These are phyloP conservation scores for Penicillium robsamsonii DNA, from an alignment of 495 filamentous ascomycete genomes.

Conservation along the genomic window DNA sequence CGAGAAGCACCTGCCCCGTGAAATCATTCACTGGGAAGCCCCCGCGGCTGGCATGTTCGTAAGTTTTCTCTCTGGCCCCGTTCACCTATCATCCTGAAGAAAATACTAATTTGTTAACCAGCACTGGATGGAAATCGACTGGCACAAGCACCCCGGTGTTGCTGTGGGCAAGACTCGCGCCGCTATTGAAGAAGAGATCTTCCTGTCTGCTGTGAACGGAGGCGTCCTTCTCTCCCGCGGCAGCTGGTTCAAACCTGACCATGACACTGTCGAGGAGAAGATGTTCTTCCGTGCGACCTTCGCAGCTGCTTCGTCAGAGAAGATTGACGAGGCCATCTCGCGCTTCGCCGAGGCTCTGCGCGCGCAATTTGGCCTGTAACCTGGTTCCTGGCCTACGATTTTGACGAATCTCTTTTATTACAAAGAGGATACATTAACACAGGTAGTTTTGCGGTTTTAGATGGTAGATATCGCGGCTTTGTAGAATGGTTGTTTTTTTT, in stretches of 20 bases:
- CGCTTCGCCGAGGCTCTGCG: constrained; percentile 71
- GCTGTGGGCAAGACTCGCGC: constrained; percentile 55
- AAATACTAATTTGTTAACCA: constrained; percentile 29
- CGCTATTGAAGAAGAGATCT: constrained; percentile 83
- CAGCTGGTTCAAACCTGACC: constrained; percentile 81
- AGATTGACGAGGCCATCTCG: constrained; percentile 75
- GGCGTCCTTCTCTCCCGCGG: constrained; percentile 77
- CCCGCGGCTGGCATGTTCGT: constrained; percentile 98
- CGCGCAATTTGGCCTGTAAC: constrained; percentile 55
- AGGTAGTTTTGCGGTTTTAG: not conserved
- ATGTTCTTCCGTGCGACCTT: constrained; percentile 87
- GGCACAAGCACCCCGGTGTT: constrained; percentile 64
- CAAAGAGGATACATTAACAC: not conserved
- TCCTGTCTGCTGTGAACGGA: constrained; percentile 64
- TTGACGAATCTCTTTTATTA: constrained; percentile 4
- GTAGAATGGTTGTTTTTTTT: not conserved
- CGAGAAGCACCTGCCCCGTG: constrained; percentile 71
- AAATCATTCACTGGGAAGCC: constrained; percentile 77
- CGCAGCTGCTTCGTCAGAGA: constrained; percentile 70
- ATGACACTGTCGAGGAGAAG: constrained; percentile 43
- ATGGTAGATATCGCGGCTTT: constrained; percentile 3
- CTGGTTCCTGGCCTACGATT: not conserved
- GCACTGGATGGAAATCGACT: constrained; percentile 84
- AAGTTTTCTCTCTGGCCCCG: constrained; percentile 35
- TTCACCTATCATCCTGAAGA: not conserved